Evolutionary conservation across 345 rosid species (phyloP).

Genomic region (Excoecaria agallocha): DNA sequence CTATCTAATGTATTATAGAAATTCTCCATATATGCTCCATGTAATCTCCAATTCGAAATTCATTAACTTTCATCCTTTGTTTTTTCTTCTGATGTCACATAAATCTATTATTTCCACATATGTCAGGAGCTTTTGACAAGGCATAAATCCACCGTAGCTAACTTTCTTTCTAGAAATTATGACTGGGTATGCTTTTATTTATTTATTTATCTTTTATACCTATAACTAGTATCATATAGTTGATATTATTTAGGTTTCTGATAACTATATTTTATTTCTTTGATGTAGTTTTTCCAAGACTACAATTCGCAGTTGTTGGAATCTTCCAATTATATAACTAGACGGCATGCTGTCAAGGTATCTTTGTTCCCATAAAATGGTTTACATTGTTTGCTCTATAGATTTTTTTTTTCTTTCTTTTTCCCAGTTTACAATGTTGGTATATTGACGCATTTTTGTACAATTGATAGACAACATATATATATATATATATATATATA

Average conservation of each 20-base stretch:
- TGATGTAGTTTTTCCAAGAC: slow-evolving; percentile 43
- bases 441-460: too few relatives aligned
- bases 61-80: too few relatives aligned
- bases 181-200: slow-evolving; percentile 37
- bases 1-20: too few relatives aligned
- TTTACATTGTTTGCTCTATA: background rate
- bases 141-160: slow-evolving; percentile 51
- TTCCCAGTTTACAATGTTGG: too few relatives aligned
- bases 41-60: too few relatives aligned
- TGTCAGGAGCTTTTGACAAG: slow-evolving; percentile 48
- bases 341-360: slow-evolving; percentile 51
- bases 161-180: slow-evolving; percentile 42
- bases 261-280: background rate
- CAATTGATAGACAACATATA: too few relatives aligned
- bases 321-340: slow-evolving; percentile 44
- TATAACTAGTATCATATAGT: too few relatives aligned
- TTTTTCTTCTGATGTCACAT: background rate
- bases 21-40: too few relatives aligned
- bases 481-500: too few relatives aligned
- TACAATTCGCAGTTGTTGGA: slow-evolving; percentile 40
- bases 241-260: too few relatives aligned
- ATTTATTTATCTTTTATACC: background rate
- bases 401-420: background rate
- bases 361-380: background rate
- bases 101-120: background rate